Evolutionary conservation across 78 protist genomes (phyloP).

Genomic region (Speleostelium caveatum): DNA sequence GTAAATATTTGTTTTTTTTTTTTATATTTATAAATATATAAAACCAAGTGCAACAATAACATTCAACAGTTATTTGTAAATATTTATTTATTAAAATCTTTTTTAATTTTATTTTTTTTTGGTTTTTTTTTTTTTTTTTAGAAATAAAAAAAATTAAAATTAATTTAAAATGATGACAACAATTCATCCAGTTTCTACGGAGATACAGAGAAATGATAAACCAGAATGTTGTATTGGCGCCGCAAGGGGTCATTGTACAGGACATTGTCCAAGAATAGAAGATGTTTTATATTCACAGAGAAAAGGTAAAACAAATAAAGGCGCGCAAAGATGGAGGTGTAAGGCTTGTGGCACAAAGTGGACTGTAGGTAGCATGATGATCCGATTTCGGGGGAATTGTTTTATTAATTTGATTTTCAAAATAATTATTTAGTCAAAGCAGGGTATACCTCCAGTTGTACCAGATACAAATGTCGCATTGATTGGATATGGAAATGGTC

Average conservation of each 20-base stretch:
- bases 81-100: too few species aligned
- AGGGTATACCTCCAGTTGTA: constrained; percentile 63
- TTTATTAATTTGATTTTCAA: neutral
- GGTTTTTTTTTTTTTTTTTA: too few species aligned
- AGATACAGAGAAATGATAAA: constrained; percentile 4
- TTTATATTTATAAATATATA: too few species aligned
- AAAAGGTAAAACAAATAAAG: constrained; percentile 77
- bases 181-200: neutral
- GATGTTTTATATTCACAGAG: constrained; percentile 71
- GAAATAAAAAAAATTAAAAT: too few species aligned
- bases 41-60: too few species aligned
- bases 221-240: constrained; percentile 62
- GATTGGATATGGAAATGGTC: constrained; percentile 68
- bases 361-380: constrained; percentile 72
- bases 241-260: constrained; percentile 70
- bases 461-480: constrained; percentile 60
- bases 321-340: constrained; percentile 75
- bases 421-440: constrained; percentile 47
- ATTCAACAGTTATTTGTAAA: too few species aligned
- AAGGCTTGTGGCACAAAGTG: constrained; percentile 80
- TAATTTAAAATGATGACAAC: constrained; percentile 23
- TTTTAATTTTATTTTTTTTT: too few species aligned
- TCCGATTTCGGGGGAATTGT: too few species aligned
- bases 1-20: too few species aligned
- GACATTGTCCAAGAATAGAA: constrained; percentile 70